Evolutionary conservation across 2,329 filamentous ascomycete genomes (phyloP).

Genomic region (Tympanopsis confertula): DNA sequence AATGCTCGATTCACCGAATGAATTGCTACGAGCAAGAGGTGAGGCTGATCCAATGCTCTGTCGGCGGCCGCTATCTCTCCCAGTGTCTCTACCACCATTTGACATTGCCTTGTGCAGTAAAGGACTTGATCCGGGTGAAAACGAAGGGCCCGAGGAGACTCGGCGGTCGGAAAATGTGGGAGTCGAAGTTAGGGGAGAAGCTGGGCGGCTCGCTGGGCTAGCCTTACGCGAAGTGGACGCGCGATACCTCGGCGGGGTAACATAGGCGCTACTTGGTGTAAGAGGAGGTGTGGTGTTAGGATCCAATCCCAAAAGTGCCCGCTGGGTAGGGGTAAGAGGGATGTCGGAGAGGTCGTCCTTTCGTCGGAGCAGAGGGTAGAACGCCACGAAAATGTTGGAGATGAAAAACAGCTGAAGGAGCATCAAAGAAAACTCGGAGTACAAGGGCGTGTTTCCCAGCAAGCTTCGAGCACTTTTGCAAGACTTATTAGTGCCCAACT

Average conservation of each 20-base stretch:
- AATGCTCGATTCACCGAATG: not conserved
- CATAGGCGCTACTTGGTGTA: not conserved
- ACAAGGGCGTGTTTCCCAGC: not conserved
- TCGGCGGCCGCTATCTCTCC: not conserved
- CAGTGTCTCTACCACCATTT: not conserved
- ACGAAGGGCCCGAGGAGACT: not conserved
- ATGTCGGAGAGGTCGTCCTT: constrained; percentile 1
- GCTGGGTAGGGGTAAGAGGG: constrained; percentile 1
- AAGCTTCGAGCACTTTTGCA: too few relatives aligned
- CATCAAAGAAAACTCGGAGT: not conserved
- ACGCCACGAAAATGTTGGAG: not conserved
- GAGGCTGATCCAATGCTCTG: not conserved
- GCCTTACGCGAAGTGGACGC: not conserved
- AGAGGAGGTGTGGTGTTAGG: not conserved
- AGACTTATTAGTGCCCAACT: too few relatives aligned
- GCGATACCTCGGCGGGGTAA: constrained; percentile 1
- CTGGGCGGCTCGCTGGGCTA: not conserved
- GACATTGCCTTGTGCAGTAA: not conserved
- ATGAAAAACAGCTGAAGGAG: not conserved
- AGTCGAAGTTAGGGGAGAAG: not conserved
- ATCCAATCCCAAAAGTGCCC: not conserved
- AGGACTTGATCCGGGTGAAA: not conserved
- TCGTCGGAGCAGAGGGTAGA: not conserved
- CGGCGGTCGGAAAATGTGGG: not conserved
- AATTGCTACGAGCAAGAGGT: not conserved